phyloP scores from a whole-genome alignment of 805 yeast species.

The Candida qinlingensis region DNA sequence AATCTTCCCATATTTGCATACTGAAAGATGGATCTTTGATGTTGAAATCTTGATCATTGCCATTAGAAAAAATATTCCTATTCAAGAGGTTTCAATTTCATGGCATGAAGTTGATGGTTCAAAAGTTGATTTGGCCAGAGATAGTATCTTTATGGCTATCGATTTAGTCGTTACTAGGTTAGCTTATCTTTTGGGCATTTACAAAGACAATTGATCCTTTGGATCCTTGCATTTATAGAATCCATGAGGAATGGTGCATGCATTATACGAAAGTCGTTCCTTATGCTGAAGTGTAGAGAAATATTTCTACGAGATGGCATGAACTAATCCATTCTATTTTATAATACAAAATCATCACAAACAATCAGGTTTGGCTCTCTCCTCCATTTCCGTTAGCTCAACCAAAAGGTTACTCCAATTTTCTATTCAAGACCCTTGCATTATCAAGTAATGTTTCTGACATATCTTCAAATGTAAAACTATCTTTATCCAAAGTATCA shows the following conservation, averaged over 20 bases:
- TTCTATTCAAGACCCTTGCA: slow-evolving; percentile 38
- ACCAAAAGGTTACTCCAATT: slow-evolving; percentile 8
- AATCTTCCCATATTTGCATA: slow-evolving; percentile 88
- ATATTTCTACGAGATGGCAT: too few relatives aligned
- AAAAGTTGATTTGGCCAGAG: slow-evolving; percentile 87
- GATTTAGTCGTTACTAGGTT: slow-evolving; percentile 86
- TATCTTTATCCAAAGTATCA: slow-evolving; percentile 37
- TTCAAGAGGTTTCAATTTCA: slow-evolving; percentile 77
- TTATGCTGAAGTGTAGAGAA: too few relatives aligned
- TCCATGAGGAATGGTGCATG: not conserved
- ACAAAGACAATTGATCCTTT: slow-evolving; percentile 34
- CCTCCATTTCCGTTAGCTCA: too few relatives aligned
- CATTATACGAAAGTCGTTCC: too few relatives aligned
- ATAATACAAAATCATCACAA: not conserved
- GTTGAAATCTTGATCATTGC: slow-evolving; percentile 87
- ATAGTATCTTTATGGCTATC: slow-evolving; percentile 87
- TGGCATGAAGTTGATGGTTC: slow-evolving; percentile 98
- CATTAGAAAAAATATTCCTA: slow-evolving; percentile 56
- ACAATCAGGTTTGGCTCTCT: too few relatives aligned
- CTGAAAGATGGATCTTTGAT: slow-evolving; percentile 98
- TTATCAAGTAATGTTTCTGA: slow-evolving; percentile 55
- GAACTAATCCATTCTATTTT: not conserved
- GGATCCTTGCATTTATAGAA: not conserved
- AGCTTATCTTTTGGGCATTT: slow-evolving; percentile 83
- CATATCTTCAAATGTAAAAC: slow-evolving; percentile 53